A percentile compares a stretch with the other conserved stretches of the same genome.
Conservation (phyloP, 2,329 filamentous ascomycete species). For the Ophiostoma populinum region DNA sequence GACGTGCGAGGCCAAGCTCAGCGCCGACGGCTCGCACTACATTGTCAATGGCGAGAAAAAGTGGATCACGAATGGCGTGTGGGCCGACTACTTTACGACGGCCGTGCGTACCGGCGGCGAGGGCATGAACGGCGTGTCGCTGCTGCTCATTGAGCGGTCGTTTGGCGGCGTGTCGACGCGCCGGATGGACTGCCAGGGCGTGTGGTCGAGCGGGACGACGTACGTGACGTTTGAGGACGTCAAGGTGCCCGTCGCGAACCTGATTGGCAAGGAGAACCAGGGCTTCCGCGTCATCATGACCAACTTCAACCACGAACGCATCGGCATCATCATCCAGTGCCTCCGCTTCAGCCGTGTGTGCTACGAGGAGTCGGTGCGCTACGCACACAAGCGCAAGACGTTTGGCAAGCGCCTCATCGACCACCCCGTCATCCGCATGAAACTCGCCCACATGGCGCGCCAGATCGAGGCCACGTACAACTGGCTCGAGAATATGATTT, state of each 20-base stretch:
- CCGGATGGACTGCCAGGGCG: conserved; percentile 96
- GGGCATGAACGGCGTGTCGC: conserved; percentile 83
- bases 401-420: conserved; percentile 95
- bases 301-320: conserved; percentile 98
- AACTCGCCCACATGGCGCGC: conserved; percentile 94
- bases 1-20: conserved; percentile 87
- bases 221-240: conserved; percentile 98
- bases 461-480: conserved; percentile 95
- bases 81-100: conserved; percentile 94
- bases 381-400: conserved; percentile 89
- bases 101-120: conserved; percentile 77
- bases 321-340: conserved; percentile 96
- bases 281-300: conserved; percentile 98
- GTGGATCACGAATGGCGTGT: conserved; percentile 98
- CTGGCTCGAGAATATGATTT: conserved; percentile 93
- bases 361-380: conserved; percentile 92
- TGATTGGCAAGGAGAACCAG: conserved; percentile 95
- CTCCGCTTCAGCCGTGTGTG: conserved; percentile 90
- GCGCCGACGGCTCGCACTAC: conserved; percentile 92
- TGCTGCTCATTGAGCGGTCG: conserved; percentile 80
- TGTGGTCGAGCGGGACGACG: conserved; percentile 87
- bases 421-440: conserved; percentile 92
- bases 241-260: conserved; percentile 97
- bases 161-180: conserved; percentile 76
- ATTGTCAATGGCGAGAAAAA: conserved; percentile 99